phyloP scores from a whole-genome alignment of 768 basidiomycete species.

The Lactarius evosmus region DNA sequence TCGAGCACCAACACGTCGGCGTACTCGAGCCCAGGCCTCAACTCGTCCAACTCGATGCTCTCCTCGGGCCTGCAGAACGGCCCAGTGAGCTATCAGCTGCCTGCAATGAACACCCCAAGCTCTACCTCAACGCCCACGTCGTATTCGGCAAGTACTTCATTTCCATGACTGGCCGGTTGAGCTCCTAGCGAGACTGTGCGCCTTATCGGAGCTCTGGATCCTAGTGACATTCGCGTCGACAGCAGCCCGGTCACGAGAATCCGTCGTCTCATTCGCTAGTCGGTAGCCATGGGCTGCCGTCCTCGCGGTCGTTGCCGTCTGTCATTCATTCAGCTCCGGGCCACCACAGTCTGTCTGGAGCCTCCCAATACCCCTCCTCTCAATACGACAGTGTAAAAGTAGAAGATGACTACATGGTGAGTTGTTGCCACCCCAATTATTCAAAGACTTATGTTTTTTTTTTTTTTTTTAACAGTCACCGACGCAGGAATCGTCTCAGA shows the following conservation, averaged over 20 bases:
- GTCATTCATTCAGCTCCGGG: slow-evolving; percentile 36
- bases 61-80: slow-evolving; percentile 20
- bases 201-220: slow-evolving; percentile 46
- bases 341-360: slow-evolving; percentile 44
- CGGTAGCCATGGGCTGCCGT: slow-evolving; percentile 17
- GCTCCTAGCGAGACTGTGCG: slow-evolving; percentile 34
- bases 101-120: slow-evolving; percentile 22
- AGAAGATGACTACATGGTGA: slow-evolving; percentile 29
- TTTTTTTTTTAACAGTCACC: slow-evolving; percentile 18
- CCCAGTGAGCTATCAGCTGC: slow-evolving; percentile 23
- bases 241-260: slow-evolving; percentile 69
- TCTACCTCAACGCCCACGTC: slow-evolving; percentile 37
- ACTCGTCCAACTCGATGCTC: slow-evolving; percentile 23
- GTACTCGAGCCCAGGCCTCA: slow-evolving; percentile 24
- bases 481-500: slow-evolving; percentile 27
- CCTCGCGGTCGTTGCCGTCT: slow-evolving; percentile 17
- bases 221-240: slow-evolving; percentile 55
- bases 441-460: background rate
- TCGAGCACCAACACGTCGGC: slow-evolving; percentile 25
- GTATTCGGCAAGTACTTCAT: slow-evolving; percentile 80
- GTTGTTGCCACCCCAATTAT: background rate
- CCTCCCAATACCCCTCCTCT: slow-evolving; percentile 22
- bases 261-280: slow-evolving; percentile 40
- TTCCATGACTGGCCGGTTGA: slow-evolving; percentile 36
- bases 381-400: slow-evolving; percentile 29